Percentiles rank a stretch among this genome's conserved stretches.
Evolutionary conservation across 1,139 yeast species (phyloP).

Genomic region (Blastobotrys apis): DNA sequence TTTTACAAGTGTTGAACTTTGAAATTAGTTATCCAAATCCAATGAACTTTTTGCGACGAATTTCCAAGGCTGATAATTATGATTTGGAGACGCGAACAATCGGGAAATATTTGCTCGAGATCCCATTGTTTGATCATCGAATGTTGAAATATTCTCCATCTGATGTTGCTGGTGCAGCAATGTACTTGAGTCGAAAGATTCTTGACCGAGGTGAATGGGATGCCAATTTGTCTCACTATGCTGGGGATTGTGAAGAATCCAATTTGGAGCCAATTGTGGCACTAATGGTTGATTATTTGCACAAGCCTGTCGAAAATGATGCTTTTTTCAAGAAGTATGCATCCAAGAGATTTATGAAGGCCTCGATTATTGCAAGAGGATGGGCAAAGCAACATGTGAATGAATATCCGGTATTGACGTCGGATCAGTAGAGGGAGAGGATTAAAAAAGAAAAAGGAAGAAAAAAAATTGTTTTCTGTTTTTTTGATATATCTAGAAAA

Average conservation of each 20-base stretch:
- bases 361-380: constrained; percentile 78
- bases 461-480: too few relatives aligned
- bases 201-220: constrained; percentile 62
- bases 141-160: constrained; percentile 80
- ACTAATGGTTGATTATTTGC: constrained; percentile 71
- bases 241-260: constrained; percentile 81
- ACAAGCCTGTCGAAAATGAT: constrained; percentile 83
- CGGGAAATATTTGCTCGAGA: constrained; percentile 84
- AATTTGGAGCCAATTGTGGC: constrained; percentile 70
- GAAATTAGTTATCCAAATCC: constrained; percentile 90
- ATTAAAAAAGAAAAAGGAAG: too few relatives aligned
- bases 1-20: constrained; percentile 69
- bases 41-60: constrained; percentile 86
- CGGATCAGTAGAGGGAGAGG: too few relatives aligned
- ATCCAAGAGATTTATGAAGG: constrained; percentile 85
- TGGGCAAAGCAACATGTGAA: constrained; percentile 65
- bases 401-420: too few relatives aligned
- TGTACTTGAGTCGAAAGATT: constrained; percentile 81
- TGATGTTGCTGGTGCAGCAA: constrained; percentile 83
- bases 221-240: constrained; percentile 79
- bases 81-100: constrained; percentile 89
- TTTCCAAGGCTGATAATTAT: constrained; percentile 92
- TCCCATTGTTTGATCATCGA: constrained; percentile 73
- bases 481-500: too few relatives aligned
- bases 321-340: constrained; percentile 94